A percentile compares a stretch with the other conserved stretches of the same genome.
phyloP scores from a whole-genome alignment of 208 protist genomes.

The Crithidia bombi region DNA sequence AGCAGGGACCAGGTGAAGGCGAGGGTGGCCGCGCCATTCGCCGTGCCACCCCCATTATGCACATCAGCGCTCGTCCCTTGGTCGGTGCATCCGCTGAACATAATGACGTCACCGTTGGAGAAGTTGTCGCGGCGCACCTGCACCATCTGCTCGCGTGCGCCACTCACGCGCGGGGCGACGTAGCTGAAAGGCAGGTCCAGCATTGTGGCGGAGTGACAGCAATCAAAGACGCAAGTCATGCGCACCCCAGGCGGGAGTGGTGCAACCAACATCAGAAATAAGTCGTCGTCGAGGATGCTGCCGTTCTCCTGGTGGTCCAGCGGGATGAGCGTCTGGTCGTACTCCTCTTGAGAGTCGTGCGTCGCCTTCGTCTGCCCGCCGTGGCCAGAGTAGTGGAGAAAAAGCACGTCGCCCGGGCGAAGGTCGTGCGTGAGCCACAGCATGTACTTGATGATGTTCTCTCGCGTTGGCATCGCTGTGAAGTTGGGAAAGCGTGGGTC shows the following conservation, averaged over 20 bases:
- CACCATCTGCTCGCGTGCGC: constrained; percentile 50
- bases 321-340: constrained; percentile 87
- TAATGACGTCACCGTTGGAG: constrained; percentile 81
- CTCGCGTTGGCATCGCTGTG: constrained; percentile 74
- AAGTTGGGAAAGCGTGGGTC: constrained; percentile 76
- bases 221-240: constrained; percentile 94
- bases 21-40: constrained; percentile 84
- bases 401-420: constrained; percentile 88
- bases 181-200: constrained; percentile 91
- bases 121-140: constrained; percentile 77
- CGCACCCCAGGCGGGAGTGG: constrained; percentile 77
- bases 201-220: constrained; percentile 92
- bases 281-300: constrained; percentile 90
- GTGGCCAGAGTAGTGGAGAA: constrained; percentile 93
- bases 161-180: constrained; percentile 40
- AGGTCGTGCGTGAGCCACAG: constrained; percentile 80
- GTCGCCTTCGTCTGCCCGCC: constrained; percentile 66
- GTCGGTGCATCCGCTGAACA: constrained; percentile 92
- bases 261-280: constrained; percentile 81
- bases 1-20: constrained; percentile 77
- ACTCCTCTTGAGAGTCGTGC: constrained; percentile 66
- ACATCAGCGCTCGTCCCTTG: constrained; percentile 85
- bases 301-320: constrained; percentile 73
- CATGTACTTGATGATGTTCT: constrained; percentile 88
- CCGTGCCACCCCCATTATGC: constrained; percentile 39